Base-by-base conservation (phyloP, 495 filamentous ascomycete genomes). In the Podospora tetraspora region DNA sequence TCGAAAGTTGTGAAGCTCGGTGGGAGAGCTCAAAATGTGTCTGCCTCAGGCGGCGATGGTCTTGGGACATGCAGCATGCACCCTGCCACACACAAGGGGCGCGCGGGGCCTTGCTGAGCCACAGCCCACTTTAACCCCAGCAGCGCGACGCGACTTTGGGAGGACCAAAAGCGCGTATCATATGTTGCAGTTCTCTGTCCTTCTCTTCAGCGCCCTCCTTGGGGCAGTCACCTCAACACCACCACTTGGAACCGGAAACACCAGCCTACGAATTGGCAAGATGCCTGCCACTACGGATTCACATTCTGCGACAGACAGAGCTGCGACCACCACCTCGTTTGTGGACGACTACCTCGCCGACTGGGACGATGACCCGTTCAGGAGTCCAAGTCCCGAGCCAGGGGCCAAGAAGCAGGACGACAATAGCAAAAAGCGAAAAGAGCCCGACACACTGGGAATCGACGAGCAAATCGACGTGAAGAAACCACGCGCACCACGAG, bases 381-480 rank as follows among this genome's bases (percentile, higher is more conserved):
- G 61, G 25, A 79, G 72, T 32, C 74, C 72, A 21, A 79, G 61
- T 67, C 81, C 71, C 11, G 74, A 68, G 68, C 72, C 76, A 75
- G 58, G 32, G n/a, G 30, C 70, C 68, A 72, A 72, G 1, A 70
- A 69, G 66, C 73, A 71, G 4, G 56, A 69, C 57, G 68, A 73
- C 59, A 64, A 72, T 32, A 72, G 66, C 43, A 79, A 64, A 30
- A 78, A 77, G 68, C 62, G 75, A 66, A 75, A 83, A 67, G 70
- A 78, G 67, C 64, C 76, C 23, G 74, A 80, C 67, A 78, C 71
- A 3, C 75, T 96, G 23, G 93, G 92, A 9, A 87, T 97, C 59
- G 94, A 98, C 66, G 89, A 94, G 70, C 92, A 97, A 72, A 84
- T 99, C 69, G 90, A 90, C 70, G 82, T 97, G 10, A 94, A 89